These are phyloP conservation scores for Paspalum notatum DNA, from an alignment of 176 grass and related monocot genomes.

Conservation along the genomic window DNA sequence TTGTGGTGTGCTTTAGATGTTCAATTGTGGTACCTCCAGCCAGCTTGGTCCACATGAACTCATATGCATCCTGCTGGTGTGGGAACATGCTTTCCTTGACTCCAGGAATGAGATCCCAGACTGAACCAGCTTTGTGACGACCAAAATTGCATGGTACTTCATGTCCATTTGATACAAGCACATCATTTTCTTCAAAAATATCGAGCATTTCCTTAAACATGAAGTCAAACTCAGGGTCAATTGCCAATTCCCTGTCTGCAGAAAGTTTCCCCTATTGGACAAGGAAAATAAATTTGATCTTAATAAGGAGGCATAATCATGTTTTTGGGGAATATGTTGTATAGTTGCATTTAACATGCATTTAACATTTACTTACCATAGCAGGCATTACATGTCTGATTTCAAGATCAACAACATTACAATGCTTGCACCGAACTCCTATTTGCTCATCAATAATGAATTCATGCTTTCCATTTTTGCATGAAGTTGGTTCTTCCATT, in stretches of 20 bases:
- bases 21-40: slow-evolving; percentile 59
- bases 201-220: slow-evolving; percentile 45
- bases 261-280: slow-evolving; percentile 33
- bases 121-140: slow-evolving; percentile 42
- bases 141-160: slow-evolving; percentile 22
- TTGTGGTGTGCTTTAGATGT: slow-evolving; percentile 29
- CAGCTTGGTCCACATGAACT: slow-evolving; percentile 86
- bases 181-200: slow-evolving; percentile 30
- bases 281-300: slow-evolving; percentile 19
- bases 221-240: slow-evolving; percentile 22
- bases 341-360: slow-evolving; percentile 1
- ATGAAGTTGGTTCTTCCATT: slow-evolving; percentile 30
- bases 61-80: slow-evolving; percentile 80
- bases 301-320: slow-evolving; percentile 8
- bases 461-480: slow-evolving; percentile 60
- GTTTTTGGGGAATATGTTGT: slow-evolving; percentile 3
- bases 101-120: slow-evolving; percentile 82
- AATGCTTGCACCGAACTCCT: slow-evolving; percentile 70
- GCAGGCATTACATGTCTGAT: slow-evolving; percentile 68
- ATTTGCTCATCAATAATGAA: slow-evolving; percentile 69
- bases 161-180: slow-evolving; percentile 33
- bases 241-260: slow-evolving; percentile 13
- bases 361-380: slow-evolving; percentile 55
- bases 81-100: slow-evolving; percentile 57
- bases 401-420: slow-evolving; percentile 58